These are phyloP conservation scores for Diaporthe australafricana DNA, from an alignment of 2,329 filamentous ascomycete species.

Conservation along the genomic window DNA sequence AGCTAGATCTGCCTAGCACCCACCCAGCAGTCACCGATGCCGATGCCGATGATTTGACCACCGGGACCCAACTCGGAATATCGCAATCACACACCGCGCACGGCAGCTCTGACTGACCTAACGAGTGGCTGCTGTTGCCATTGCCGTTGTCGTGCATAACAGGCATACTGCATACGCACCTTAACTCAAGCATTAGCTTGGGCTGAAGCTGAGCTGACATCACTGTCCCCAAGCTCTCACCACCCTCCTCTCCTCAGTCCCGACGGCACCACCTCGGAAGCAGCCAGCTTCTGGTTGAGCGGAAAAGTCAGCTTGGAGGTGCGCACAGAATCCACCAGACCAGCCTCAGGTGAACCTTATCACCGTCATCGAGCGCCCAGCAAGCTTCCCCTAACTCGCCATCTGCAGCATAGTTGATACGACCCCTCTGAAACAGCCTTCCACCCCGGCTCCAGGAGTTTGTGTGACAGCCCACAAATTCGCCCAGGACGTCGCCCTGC, in stretches of 20 bases:
- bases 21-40: neutral
- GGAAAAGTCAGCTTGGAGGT: constrained; percentile 26
- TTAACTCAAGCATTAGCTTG: neutral
- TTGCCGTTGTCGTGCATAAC: neutral
- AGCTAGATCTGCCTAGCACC: constrained; percentile 23
- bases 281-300: constrained; percentile 14
- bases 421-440: constrained; percentile 48
- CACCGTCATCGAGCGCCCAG: constrained; percentile 31
- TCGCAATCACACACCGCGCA: constrained; percentile 4
- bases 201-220: constrained; percentile 20
- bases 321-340: constrained; percentile 22
- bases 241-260: neutral
- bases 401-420: constrained; percentile 49
- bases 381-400: constrained; percentile 42
- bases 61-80: constrained; percentile 21
- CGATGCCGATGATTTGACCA: constrained; percentile 1
- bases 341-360: constrained; percentile 32
- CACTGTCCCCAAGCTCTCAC: constrained; percentile 8
- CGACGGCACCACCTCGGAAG: constrained; percentile 22
- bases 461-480: constrained; percentile 39
- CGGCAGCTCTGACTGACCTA: neutral
- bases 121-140: neutral
- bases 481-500: constrained; percentile 27
- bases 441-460: constrained; percentile 39
- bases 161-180: neutral